phyloP scores from a whole-genome alignment of 2,329 filamentous ascomycete genomes.

The Nannizziopsis arthrosporioides region DNA sequence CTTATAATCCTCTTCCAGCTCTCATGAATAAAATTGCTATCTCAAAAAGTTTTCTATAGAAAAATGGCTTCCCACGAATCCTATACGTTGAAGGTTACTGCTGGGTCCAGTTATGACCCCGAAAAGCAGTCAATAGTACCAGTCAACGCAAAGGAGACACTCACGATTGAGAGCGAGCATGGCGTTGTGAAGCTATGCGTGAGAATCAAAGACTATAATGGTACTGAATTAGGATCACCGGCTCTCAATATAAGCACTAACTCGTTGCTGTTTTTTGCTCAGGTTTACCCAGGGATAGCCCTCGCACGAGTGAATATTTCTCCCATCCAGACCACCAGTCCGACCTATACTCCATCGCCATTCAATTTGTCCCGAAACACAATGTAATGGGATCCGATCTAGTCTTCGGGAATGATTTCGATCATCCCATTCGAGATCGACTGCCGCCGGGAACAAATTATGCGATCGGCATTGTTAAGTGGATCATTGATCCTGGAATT shows the following conservation, averaged over 20 bases:
- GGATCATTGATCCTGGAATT: constrained; percentile 81
- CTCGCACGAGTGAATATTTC: constrained; percentile 67
- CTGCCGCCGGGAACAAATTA: constrained; percentile 78
- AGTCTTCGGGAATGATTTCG: constrained; percentile 92
- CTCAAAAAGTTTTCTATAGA: not conserved
- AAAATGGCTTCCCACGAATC: constrained; percentile 11
- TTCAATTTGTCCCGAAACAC: constrained; percentile 63
- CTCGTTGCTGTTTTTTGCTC: not conserved
- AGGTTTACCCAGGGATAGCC: constrained; percentile 48
- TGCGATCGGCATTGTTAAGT: constrained; percentile 74
- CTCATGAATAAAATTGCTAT: not conserved
- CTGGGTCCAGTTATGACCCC: constrained; percentile 63
- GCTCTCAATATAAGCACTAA: not conserved
- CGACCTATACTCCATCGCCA: constrained; percentile 77
- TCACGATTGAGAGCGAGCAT: constrained; percentile 51
- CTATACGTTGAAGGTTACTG: constrained; percentile 71
- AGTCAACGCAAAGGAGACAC: constrained; percentile 57
- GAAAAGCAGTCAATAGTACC: constrained; percentile 60
- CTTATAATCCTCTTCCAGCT: not conserved
- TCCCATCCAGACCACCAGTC: constrained; percentile 52
- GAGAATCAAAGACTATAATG: constrained; percentile 54
- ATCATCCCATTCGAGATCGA: constrained; percentile 73
- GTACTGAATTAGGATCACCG: constrained; percentile 15
- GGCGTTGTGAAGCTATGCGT: constrained; percentile 61
- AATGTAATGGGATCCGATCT: constrained; percentile 58